phyloP scores from a whole-genome alignment of 1,139 yeast species.

The Lodderomyces elongisporus region DNA sequence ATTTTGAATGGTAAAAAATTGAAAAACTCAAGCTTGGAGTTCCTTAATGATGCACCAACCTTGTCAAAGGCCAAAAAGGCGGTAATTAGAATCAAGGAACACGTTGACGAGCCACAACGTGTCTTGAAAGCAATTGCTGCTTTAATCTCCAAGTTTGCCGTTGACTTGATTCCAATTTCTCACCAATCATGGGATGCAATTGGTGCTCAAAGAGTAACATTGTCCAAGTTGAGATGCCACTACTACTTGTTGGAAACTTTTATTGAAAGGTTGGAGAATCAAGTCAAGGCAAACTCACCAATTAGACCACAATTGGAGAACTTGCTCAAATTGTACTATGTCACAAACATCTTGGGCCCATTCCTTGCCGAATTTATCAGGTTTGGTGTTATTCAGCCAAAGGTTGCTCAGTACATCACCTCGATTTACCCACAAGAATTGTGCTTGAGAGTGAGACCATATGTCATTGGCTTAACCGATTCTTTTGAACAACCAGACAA shows the following conservation, averaged over 20 bases:
- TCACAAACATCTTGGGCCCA: conserved; percentile 64
- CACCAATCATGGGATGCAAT: conserved; percentile 22
- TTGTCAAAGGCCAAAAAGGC: conserved; percentile 13
- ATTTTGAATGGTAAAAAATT: conserved; percentile 13
- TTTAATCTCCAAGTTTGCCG: conserved; percentile 11
- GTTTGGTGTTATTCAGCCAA: conserved; percentile 44
- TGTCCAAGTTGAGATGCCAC: conserved; percentile 52
- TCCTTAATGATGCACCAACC: conserved; percentile 14
- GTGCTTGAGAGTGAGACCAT: conserved; percentile 53
- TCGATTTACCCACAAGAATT: conserved; percentile 42
- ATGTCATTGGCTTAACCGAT: conserved; percentile 81
- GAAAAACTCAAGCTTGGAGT: conserved; percentile 13
- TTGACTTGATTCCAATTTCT: conserved; percentile 13
- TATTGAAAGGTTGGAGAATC: conserved; percentile 19
- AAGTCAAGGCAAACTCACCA: conserved; percentile 12
- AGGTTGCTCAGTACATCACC: conserved; percentile 35
- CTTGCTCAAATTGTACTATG: conserved; percentile 16
- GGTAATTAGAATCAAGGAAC: conserved; percentile 12
- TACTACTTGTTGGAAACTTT: conserved; percentile 33
- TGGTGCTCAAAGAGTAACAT: conserved; percentile 52
- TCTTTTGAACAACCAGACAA: conserved; percentile 83
- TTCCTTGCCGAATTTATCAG: conserved; percentile 76
- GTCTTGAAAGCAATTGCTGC: conserved; percentile 14
- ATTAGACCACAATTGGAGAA: conserved; percentile 13
- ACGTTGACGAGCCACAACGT: conserved; percentile 13